phyloP scores from a whole-genome alignment of 495 filamentous ascomycete species.

The Aspergillus heteromorphus region DNA sequence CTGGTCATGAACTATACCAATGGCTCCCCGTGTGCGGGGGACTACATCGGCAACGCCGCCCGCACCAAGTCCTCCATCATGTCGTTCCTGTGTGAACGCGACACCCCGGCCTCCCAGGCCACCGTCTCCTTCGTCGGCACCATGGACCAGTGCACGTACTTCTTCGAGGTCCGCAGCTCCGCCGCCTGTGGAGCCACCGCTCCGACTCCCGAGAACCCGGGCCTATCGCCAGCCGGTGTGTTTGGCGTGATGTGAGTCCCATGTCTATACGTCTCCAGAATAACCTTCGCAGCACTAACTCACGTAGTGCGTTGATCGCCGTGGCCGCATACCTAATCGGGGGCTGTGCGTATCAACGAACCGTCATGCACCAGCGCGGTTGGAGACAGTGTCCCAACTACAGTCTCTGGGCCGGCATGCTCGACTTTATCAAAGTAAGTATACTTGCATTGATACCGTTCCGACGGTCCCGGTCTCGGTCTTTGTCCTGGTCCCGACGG shows the following conservation, averaged over 20 bases:
- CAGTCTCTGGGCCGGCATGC: conserved; percentile 82
- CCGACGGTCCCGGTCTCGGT: conserved; percentile 18
- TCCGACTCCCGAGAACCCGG: conserved; percentile 51
- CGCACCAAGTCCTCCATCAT: conserved; percentile 82
- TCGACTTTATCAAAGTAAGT: conserved; percentile 77
- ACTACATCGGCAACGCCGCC: conserved; percentile 30
- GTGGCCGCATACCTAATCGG: conserved; percentile 85
- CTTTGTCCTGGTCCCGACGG: conserved; percentile 13
- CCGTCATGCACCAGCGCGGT: conserved; percentile 88
- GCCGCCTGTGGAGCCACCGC: conserved; percentile 75
- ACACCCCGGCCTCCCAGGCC: conserved; percentile 53
- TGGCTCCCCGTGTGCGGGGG: conserved; percentile 69
- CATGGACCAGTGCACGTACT: conserved; percentile 89
- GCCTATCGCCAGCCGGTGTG: conserved; percentile 79
- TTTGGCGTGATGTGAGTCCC: conserved; percentile 81
- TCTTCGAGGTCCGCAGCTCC: conserved; percentile 87
- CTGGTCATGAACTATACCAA: conserved; percentile 87
- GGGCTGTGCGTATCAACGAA: conserved; percentile 91
- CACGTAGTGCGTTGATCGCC: conserved; percentile 56
- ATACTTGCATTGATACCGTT: conserved; percentile 29
- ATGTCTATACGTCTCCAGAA: neutral
- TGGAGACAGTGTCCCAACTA: conserved; percentile 97
- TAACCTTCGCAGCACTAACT: conserved; percentile 8
- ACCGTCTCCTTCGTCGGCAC: conserved; percentile 76
- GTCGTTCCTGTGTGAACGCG: conserved; percentile 87